Evolutionary conservation across 441 rosid genomes (phyloP), one percentile per base, ranked within the genome.

Genomic region (Corymbia calophylla): DNA sequence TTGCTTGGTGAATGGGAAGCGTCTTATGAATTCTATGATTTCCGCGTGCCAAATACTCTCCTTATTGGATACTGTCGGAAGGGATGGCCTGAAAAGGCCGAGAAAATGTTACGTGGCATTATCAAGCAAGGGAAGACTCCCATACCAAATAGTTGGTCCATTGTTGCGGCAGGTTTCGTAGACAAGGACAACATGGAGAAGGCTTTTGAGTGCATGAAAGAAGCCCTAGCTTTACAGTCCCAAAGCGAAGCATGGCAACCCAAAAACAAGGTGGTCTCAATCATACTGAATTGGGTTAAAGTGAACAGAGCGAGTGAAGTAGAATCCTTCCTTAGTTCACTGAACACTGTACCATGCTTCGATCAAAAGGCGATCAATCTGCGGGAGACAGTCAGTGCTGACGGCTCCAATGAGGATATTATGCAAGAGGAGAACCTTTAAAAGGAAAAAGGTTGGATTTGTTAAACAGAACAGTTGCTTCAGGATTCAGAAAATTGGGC

Each of bases 31-130:
- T 91, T 9, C 64, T 93, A 90, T 85, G 95, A 95, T 92, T 92
- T 91, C 86, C 93, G 92, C 10, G 96, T 95, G 88, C 95, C 96
- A 89, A 94, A 93, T 90, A 90, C 90, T n/a, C 89, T 95, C 87
- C 93, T 95, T 39, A 90, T 93, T 9, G 94, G 95, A 51, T 93
- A 91, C 88, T 92, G 91, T 35, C 88, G 81, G 88, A 91, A 88
- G 88, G 95, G 94, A 73, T 89, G 84, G 87, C 49, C 91, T 47
- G 94, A 93, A 86, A 93, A 92, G 73, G 95, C 95, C 1, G 93
- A 94, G 89, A 92, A 90, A 80, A 53, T 89, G 91, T 93, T 95
- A 48, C 90, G 11, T 19, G 94, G 88, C 86, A 89, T 92, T 73
- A 81, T 91, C 47, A 88, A 90, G 47, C 92, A 88, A 85, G 91